Percentiles rank a stretch among this genome's conserved stretches.
Evolutionary conservation across 1,139 yeast genomes (phyloP).

Genomic region (Geotrichum europaeum): DNA sequence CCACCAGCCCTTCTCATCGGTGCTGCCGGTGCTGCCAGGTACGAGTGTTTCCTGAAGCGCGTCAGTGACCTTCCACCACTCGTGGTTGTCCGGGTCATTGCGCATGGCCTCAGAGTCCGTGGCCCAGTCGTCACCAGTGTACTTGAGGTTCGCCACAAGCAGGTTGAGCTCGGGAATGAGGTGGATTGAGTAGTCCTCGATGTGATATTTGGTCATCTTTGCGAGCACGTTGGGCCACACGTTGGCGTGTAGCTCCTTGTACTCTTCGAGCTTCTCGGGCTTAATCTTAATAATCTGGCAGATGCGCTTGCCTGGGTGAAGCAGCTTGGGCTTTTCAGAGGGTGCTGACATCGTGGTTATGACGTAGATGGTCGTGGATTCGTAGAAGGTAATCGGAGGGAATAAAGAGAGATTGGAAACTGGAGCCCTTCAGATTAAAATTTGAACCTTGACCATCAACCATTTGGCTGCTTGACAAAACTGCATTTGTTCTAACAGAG

Average conservation of each 20-base stretch:
- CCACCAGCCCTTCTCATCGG: slow-evolving; percentile 41
- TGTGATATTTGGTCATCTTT: slow-evolving; percentile 34
- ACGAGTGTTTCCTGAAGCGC: slow-evolving; percentile 37
- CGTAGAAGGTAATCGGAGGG: not conserved
- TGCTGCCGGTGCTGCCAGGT: slow-evolving; percentile 36
- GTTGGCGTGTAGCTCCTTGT: slow-evolving; percentile 32
- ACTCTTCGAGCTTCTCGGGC: slow-evolving; percentile 37
- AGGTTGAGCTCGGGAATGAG: slow-evolving; percentile 32
- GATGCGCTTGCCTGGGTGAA: slow-evolving; percentile 30
- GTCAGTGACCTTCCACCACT: slow-evolving; percentile 40
- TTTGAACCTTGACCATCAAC: not conserved
- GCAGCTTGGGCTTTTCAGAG: not conserved
- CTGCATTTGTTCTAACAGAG: not conserved
- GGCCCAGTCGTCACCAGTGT: slow-evolving; percentile 37
- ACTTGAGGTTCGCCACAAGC: slow-evolving; percentile 36
- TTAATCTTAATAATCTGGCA: slow-evolving; percentile 38
- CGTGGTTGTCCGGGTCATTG: slow-evolving; percentile 35
- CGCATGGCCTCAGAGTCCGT: slow-evolving; percentile 34
- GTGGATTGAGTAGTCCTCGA: slow-evolving; percentile 39
- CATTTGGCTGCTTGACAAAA: not conserved
- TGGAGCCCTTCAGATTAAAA: not conserved
- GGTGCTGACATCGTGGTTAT: not conserved
- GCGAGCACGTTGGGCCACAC: slow-evolving; percentile 33
- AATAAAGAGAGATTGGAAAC: not conserved
- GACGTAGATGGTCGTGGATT: not conserved